phyloP scores from a whole-genome alignment of 1,139 yeast species.

The Yamadazyma trypodendri region DNA sequence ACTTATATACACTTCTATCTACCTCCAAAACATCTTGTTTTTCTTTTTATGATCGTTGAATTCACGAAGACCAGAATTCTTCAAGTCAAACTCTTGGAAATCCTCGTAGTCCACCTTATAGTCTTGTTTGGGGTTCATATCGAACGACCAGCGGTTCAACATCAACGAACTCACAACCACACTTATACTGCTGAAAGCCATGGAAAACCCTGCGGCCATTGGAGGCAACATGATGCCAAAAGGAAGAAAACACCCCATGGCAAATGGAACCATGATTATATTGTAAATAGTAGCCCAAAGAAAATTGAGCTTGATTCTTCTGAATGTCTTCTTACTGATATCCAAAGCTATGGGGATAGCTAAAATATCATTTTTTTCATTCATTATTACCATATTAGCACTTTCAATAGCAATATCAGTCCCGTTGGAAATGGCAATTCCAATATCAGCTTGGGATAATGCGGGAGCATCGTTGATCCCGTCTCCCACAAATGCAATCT shows the following conservation, averaged over 20 bases:
- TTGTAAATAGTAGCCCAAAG: conserved; percentile 87
- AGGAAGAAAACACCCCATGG: conserved; percentile 88
- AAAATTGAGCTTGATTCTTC: conserved; percentile 75
- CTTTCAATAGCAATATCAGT: conserved; percentile 96
- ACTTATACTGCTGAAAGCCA: conserved; percentile 90
- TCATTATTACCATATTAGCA: conserved; percentile 80
- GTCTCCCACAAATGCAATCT: conserved; percentile 90
- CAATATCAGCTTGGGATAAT: conserved; percentile 80
- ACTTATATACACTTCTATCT: too few species aligned
- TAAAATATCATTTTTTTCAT: conserved; percentile 43
- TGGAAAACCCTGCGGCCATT: conserved; percentile 88
- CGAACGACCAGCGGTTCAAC: conserved; percentile 64
- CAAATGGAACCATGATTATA: conserved; percentile 85
- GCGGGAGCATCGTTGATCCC: conserved; percentile 98
- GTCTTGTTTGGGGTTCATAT: conserved; percentile 12
- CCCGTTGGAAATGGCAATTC: conserved; percentile 88
- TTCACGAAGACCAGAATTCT: conserved; percentile 28
- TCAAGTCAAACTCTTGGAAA: conserved; percentile 28
- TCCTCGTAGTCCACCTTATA: conserved; percentile 21
- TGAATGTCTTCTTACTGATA: conserved; percentile 68
- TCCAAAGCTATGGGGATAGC: conserved; percentile 75
- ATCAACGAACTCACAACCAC: conserved; percentile 80
- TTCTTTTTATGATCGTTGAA: conserved; percentile 23
- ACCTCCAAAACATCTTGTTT: neutral
- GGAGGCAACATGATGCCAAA: conserved; percentile 78